These are phyloP conservation scores for Salix udensis DNA, from an alignment of 345 rosid species.

Conservation along the genomic window DNA sequence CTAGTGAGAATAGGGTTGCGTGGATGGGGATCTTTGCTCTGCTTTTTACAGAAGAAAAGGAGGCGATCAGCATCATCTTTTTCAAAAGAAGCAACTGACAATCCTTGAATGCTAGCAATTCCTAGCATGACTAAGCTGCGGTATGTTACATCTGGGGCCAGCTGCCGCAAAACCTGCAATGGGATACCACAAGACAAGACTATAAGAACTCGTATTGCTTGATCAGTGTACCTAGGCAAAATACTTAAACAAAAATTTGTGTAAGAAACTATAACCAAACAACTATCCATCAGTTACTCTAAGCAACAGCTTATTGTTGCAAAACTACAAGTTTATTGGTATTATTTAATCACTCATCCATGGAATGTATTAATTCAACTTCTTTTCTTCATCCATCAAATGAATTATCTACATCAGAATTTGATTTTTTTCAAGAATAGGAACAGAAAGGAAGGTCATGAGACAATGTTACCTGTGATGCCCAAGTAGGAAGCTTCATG, in stretches of 20 bases:
- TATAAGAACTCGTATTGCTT: background rate
- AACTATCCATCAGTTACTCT: background rate
- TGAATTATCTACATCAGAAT: background rate
- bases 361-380: background rate
- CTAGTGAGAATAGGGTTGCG: constrained; percentile 31
- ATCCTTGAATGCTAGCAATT: constrained; percentile 91
- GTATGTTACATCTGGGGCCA: constrained; percentile 87
- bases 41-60: constrained; percentile 65
- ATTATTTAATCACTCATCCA: background rate
- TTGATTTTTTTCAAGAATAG: background rate
- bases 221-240: background rate
- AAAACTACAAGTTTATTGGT: background rate
- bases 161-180: constrained; percentile 79
- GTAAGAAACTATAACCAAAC: background rate
- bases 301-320: background rate
- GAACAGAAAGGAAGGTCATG: background rate
- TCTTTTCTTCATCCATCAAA: background rate
- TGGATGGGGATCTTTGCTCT: constrained; percentile 36
- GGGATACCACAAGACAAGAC: constrained; percentile 17
- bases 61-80: constrained; percentile 91
- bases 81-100: constrained; percentile 94
- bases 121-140: constrained; percentile 90
- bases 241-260: background rate
- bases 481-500: constrained; percentile 95
- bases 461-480: constrained; percentile 68